phyloP scores from a whole-genome alignment of 1,284 basidiomycete species.

The Cystobasidium sp. region DNA sequence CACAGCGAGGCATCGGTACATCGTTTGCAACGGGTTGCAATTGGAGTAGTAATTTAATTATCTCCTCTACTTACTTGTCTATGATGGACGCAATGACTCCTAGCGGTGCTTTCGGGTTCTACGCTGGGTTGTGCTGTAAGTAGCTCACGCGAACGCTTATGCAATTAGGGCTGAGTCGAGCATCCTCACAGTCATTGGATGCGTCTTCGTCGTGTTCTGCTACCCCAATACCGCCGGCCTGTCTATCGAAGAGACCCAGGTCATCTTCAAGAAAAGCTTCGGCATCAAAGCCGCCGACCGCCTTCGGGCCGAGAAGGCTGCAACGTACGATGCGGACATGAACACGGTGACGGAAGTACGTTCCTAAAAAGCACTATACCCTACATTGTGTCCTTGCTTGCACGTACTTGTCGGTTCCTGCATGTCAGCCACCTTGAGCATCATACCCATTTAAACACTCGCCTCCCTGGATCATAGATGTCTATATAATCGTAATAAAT shows the following conservation, averaged over 20 bases:
- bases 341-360: background rate
- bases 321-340: background rate
- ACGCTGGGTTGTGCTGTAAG: constrained; percentile 51
- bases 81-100: constrained; percentile 54
- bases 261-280: constrained; percentile 57
- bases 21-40: constrained; percentile 78
- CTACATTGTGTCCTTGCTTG: background rate
- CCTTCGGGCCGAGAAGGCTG: constrained; percentile 25
- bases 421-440: too few species aligned
- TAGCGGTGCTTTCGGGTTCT: constrained; percentile 56
- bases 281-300: constrained; percentile 51
- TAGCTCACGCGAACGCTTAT: background rate
- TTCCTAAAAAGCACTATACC: background rate
- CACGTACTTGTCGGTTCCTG: too few species aligned
- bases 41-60: constrained; percentile 68
- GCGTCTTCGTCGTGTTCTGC: constrained; percentile 57
- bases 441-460: too few species aligned
- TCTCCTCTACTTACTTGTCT: constrained; percentile 69
- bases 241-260: constrained; percentile 58
- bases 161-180: background rate
- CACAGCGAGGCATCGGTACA: constrained; percentile 72
- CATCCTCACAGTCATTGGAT: constrained; percentile 47
- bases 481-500: too few species aligned
- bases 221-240: constrained; percentile 58
- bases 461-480: too few species aligned